Conservation (phyloP, 2,329 filamentous ascomycete species). For the Pyricularia sp. region DNA sequence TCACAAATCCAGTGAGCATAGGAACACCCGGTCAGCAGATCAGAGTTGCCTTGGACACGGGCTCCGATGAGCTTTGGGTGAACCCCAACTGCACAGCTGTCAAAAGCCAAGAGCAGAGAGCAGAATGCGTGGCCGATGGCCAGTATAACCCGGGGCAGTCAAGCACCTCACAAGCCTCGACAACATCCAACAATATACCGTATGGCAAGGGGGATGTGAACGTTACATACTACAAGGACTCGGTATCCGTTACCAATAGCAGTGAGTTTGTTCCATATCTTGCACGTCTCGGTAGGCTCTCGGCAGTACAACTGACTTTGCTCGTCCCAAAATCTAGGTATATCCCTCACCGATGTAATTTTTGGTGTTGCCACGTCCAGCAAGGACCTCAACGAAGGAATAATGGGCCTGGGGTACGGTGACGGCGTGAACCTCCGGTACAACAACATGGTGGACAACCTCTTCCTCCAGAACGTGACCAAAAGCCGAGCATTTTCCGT, state of each 20-base stretch:
- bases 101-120: constrained; percentile 16
- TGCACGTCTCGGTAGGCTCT: too few species aligned
- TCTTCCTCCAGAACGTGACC: constrained; percentile 17
- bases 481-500: constrained; percentile 14
- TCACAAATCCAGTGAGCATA: constrained; percentile 24
- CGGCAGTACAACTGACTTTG: background rate
- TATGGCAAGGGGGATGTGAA: constrained; percentile 20
- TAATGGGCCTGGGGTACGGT: constrained; percentile 22
- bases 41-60: constrained; percentile 40
- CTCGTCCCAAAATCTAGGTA: constrained; percentile 7
- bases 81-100: constrained; percentile 46
- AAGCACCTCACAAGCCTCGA: constrained; percentile 11
- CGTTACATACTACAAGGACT: constrained; percentile 19
- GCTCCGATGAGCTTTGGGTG: constrained; percentile 46
- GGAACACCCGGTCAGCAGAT: constrained; percentile 38
- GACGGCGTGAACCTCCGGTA: constrained; percentile 17
- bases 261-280: constrained; percentile 11
- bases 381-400: constrained; percentile 19
- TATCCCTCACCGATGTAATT: constrained; percentile 15
- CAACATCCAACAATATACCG: constrained; percentile 12
- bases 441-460: constrained; percentile 19
- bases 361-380: constrained; percentile 21
- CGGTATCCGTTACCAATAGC: constrained; percentile 18
- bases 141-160: constrained; percentile 22
- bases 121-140: constrained; percentile 30